Percentiles rank a stretch among this genome's conserved stretches.
These are phyloP conservation scores for Coffea eugenioides DNA, from an alignment of 257 asterid genomes.

Conservation along the genomic window DNA sequence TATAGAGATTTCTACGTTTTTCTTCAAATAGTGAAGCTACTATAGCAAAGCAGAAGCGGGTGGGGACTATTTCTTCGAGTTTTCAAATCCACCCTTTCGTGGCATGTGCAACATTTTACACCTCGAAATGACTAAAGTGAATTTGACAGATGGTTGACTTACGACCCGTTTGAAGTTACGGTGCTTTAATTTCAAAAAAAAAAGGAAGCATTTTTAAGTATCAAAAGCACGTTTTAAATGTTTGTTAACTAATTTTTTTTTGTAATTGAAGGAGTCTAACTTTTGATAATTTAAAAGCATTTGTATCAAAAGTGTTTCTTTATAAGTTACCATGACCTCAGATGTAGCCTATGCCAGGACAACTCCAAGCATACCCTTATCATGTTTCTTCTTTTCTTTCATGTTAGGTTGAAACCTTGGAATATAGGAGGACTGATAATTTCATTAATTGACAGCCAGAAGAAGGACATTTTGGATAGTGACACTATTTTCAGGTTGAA, in stretches of 20 bases:
- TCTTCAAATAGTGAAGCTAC: background rate
- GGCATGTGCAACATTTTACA: background rate
- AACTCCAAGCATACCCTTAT: background rate
- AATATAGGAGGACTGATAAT: background rate
- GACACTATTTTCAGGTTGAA: too few species aligned
- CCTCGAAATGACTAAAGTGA: background rate
- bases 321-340: too few species aligned
- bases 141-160: background rate
- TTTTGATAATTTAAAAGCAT: too few species aligned
- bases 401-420: background rate
- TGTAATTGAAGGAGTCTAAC: too few species aligned
- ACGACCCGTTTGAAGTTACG: background rate
- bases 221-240: too few species aligned
- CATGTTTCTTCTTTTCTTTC: too few species aligned
- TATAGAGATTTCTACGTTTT: background rate
- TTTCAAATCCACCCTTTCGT: background rate
- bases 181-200: too few species aligned
- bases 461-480: too few species aligned
- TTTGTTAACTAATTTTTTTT: too few species aligned
- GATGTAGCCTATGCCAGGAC: too few species aligned
- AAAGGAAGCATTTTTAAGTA: too few species aligned
- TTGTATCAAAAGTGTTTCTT: too few species aligned
- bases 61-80: background rate
- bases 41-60: background rate
- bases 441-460: background rate